Percentiles rank a stretch among this genome's conserved stretches.
Evolutionary conservation across 306 rosid genomes (phyloP).

Genomic region (Mimosa bimucronata): DNA sequence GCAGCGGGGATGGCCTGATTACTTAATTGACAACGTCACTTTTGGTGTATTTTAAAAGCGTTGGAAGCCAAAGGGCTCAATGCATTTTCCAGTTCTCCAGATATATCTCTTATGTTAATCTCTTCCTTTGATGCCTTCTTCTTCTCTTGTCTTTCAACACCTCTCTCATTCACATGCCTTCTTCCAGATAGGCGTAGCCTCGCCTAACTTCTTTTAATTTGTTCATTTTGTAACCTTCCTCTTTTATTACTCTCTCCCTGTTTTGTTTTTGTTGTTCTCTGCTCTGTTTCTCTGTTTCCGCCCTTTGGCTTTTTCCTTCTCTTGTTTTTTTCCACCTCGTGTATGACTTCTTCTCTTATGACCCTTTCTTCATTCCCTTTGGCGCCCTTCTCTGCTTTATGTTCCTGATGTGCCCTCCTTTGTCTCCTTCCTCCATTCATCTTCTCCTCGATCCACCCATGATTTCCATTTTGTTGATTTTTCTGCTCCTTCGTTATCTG

Average conservation of each 20-base stretch:
- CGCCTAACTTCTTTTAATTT: not conserved
- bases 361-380: conserved; percentile 7
- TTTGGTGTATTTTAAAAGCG: conserved; percentile 26
- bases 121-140: conserved; percentile 32
- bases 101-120: conserved; percentile 31
- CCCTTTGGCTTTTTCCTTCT: not conserved
- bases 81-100: not conserved
- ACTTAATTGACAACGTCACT: conserved; percentile 22
- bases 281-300: conserved; percentile 23
- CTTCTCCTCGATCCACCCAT: conserved; percentile 16
- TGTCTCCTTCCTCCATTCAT: not conserved
- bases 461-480: conserved; percentile 30
- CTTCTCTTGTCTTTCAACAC: not conserved
- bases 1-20: conserved; percentile 28
- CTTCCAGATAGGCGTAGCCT: not conserved
- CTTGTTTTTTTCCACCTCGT: not conserved
- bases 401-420: conserved; percentile 8
- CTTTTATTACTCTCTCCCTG: not conserved
- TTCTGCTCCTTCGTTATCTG: conserved; percentile 18
- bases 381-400: not conserved
- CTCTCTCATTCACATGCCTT: conserved; percentile 24
- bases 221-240: conserved; percentile 21
- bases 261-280: not conserved
- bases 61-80: not conserved
- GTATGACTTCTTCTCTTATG: conserved; percentile 3